phyloP scores from a whole-genome alignment of 257 asterid species.

The Nicotiana benthamiana region DNA sequence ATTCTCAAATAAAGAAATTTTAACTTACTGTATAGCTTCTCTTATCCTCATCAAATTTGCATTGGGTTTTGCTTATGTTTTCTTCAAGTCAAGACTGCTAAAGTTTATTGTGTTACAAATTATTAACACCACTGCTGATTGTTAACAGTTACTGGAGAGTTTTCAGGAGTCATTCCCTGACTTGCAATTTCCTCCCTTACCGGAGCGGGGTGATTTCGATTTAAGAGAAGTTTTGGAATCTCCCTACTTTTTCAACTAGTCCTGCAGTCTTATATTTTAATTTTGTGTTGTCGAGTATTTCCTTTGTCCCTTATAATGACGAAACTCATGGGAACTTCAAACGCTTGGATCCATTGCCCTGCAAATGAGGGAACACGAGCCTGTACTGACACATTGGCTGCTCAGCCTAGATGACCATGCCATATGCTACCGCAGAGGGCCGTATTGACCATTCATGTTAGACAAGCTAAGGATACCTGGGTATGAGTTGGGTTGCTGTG shows the following conservation, averaged over 20 bases:
- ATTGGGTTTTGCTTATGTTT: background rate
- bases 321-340: background rate
- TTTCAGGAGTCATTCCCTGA: conserved; percentile 65
- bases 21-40: background rate
- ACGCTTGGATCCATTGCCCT: background rate
- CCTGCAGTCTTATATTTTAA: conserved; percentile 12
- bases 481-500: background rate
- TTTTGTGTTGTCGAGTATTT: background rate
- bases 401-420: background rate
- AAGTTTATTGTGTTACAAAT: background rate
- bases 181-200: conserved; percentile 68
- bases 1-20: background rate
- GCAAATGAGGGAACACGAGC: background rate
- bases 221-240: conserved; percentile 74
- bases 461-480: background rate
- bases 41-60: conserved; percentile 4
- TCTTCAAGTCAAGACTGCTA: background rate
- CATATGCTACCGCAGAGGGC: background rate
- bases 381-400: conserved; percentile 3
- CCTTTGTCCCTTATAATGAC: background rate
- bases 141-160: conserved; percentile 54
- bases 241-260: conserved; percentile 84
- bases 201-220: conserved; percentile 87
- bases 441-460: background rate
- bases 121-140: background rate